Evolutionary conservation across 1,284 basidiomycete species (phyloP), one percentile per base, ranked within the genome.

Genomic region (Ustilago bromivora): DNA sequence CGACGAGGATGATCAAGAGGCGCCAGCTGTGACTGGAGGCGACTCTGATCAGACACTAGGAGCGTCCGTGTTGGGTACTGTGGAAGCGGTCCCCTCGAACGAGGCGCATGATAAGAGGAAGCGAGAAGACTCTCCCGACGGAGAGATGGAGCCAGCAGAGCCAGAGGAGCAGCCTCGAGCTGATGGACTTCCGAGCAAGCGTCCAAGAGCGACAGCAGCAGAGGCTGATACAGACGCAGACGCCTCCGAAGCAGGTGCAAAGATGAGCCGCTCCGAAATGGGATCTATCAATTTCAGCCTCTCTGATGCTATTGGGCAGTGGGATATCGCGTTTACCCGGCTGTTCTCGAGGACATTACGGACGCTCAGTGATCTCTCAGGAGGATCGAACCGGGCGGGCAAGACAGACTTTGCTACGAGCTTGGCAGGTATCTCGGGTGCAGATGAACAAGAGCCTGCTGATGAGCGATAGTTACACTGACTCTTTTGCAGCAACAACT

Each of bases 321-420:
- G 77, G 77, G 77, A 79, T 38, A 55, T 79, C 2, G 67, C 70
- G 11, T 79, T 79, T 41, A 74, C 74, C 8, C 66, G 77, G 12
- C 52, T 77, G 40, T 79, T 76, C 52, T 76, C 73, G 10, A 52
- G 57, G 11, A 77, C 77, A n/a, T 40, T 79, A 17, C 65, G 70
- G 4, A 74, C 65, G 28, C 76, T 78, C 61, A 78, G 76, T 53
- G 76, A 78, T 55, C 67, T 78, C 1, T 60, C 64, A 7, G 75
- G 73, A 7, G 53, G 54, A 13, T 49, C 59, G 12, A 65, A 67
- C 9, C 54, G 61, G 0, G 52, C 34, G 3, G 49, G 32, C n/a
- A 61, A 64, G 46, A 43, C 41, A 31, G 66, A 68, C 23, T 73
- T 68, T 19, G 35, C 58, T 7, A 53, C 65, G 12, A 67, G 57